Evolutionary conservation across 306 rosid genomes (phyloP).

Genomic region (Trifolium fragiferum): DNA sequence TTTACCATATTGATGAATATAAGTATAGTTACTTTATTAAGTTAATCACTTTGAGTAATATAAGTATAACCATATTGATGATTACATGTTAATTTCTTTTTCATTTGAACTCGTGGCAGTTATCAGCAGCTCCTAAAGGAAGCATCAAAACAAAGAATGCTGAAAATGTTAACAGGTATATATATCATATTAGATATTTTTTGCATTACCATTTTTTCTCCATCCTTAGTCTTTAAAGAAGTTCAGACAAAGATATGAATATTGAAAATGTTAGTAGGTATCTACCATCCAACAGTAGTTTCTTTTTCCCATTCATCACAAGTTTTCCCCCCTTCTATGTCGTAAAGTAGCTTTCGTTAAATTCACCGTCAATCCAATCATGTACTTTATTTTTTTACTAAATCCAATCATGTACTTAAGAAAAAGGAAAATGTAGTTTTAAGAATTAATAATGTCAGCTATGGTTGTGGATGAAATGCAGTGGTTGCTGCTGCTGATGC

Average conservation of each 20-base stretch:
- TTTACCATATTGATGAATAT: too few relatives aligned
- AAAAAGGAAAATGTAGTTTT: not conserved
- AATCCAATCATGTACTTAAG: too few relatives aligned
- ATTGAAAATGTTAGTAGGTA: not conserved
- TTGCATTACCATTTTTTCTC: not conserved
- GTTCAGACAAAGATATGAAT: not conserved
- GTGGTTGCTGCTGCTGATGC: too few relatives aligned
- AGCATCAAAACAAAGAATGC: slow-evolving; percentile 71
- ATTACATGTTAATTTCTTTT: slow-evolving; percentile 47
- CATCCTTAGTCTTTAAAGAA: not conserved
- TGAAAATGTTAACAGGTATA: slow-evolving; percentile 79
- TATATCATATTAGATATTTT: not conserved
- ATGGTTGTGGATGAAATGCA: not conserved
- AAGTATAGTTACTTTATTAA: too few relatives aligned
- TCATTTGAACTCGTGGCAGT: slow-evolving; percentile 55
- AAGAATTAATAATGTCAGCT: not conserved
- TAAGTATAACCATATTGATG: too few relatives aligned
- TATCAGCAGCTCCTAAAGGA: slow-evolving; percentile 96
- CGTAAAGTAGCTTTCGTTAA: not conserved
- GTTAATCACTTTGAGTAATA: too few relatives aligned
- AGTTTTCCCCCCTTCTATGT: not conserved
- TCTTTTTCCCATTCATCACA: not conserved
- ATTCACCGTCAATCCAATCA: too few relatives aligned
- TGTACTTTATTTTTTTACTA: too few relatives aligned
- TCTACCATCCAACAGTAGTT: too few relatives aligned